phyloP scores from a whole-genome alignment of 768 basidiomycete species.

The Termitomyces titanicus region DNA sequence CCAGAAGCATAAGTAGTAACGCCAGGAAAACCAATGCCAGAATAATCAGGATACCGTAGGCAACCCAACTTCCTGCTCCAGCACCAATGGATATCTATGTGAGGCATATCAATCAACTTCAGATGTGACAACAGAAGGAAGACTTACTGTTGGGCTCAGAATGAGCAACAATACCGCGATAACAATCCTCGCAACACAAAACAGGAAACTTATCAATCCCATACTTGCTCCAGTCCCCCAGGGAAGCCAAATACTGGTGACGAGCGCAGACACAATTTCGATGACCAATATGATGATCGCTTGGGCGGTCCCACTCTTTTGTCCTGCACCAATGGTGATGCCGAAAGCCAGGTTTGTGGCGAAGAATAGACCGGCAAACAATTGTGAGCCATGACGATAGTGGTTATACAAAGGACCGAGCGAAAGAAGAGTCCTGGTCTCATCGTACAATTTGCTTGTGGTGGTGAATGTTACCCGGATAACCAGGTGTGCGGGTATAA shows the following conservation, averaged over 20 bases:
- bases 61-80: slow-evolving; percentile 87
- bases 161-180: slow-evolving; percentile 89
- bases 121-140: slow-evolving; percentile 6
- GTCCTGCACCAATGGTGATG: slow-evolving; percentile 84
- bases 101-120: slow-evolving; percentile 10
- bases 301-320: slow-evolving; percentile 87
- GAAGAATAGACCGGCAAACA: slow-evolving; percentile 82
- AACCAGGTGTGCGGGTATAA: slow-evolving; percentile 72
- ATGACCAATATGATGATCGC: slow-evolving; percentile 86
- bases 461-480: slow-evolving; percentile 76
- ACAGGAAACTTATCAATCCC: slow-evolving; percentile 92
- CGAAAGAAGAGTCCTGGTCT: slow-evolving; percentile 85
- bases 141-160: slow-evolving; percentile 78
- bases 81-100: slow-evolving; percentile 77
- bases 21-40: slow-evolving; percentile 79
- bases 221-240: slow-evolving; percentile 97
- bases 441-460: slow-evolving; percentile 90
- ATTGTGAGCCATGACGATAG: slow-evolving; percentile 86
- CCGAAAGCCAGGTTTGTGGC: slow-evolving; percentile 81
- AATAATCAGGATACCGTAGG: slow-evolving; percentile 88
- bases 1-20: slow-evolving; percentile 75
- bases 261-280: slow-evolving; percentile 82
- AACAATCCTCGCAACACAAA: slow-evolving; percentile 88
- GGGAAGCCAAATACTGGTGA: slow-evolving; percentile 92
- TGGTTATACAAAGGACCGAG: slow-evolving; percentile 94